Base-by-base conservation (phyloP, 139 green algal species). In the Pedinophyceae sp. region DNA sequence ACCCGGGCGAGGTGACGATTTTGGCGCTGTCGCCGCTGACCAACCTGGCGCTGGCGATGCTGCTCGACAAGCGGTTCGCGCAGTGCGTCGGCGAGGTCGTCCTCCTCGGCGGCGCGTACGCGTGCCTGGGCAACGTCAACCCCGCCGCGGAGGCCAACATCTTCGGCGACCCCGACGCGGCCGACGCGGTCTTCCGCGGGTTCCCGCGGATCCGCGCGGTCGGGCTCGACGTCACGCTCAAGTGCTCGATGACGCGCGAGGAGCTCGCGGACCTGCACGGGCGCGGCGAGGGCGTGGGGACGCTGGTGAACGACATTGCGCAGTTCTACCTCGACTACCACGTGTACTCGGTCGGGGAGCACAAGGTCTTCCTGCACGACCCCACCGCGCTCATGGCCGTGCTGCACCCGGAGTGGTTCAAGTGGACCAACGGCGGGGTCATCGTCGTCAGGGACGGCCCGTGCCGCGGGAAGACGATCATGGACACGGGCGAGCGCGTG, bases 101-200 rank as follows among this genome's bases (percentile, higher is more conserved):
- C 2, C 51, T 83, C 5, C 53, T 95, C 40, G 86, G 86, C 17
- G 86, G 86, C 1, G 86, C 86, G 0, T 93, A 88, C 50, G 70
- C 71, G 25, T 54, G 68, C 15, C 82, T 73, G 41, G 77, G 86
- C 23, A 95, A 95, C 65, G 86, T 95, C 20, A 90, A 88, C 56
- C 80, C 80, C 18, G 60, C 77, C 15, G 74, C 72, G 1, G 81
- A 90, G 48, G 81, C 81, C 50, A 90, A 90, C 70, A 77, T 85
- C 20, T 80, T 71, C 45, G 70, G 77, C 1, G 80, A 88, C 65
- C 75, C 80, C 0, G 77, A 85, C 17, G 80, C 77, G 26, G 81
- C 80, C 6, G 76, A 85, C 50, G 69, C 73, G 43, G 80, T 90
- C 19, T 71, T 88, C 20, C 30, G 30, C 4, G 3, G 27, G 19